phyloP scores from a whole-genome alignment of 768 basidiomycete genomes.

The Pluteus cervinus region DNA sequence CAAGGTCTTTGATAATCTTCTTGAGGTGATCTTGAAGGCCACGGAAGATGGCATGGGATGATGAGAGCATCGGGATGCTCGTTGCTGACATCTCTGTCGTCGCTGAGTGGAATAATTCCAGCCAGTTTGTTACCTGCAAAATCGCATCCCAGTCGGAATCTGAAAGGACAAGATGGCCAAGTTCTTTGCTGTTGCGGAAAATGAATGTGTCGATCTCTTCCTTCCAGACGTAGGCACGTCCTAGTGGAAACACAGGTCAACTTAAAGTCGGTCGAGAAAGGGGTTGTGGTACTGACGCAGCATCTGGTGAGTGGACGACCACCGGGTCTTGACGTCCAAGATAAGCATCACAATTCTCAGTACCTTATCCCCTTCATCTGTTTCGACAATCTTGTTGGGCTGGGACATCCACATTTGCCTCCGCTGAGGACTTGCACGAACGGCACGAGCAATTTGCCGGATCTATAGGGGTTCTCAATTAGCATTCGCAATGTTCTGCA shows the following conservation, averaged over 20 bases:
- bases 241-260: too few relatives aligned
- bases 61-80: slow-evolving; percentile 24
- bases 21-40: slow-evolving; percentile 25
- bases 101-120: slow-evolving; percentile 15
- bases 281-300: slow-evolving; percentile 17
- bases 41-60: slow-evolving; percentile 24
- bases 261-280: too few relatives aligned
- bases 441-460: slow-evolving; percentile 11
- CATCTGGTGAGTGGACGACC: slow-evolving; percentile 30
- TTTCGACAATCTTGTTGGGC: background rate
- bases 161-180: too few relatives aligned
- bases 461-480: slow-evolving; percentile 6
- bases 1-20: slow-evolving; percentile 13
- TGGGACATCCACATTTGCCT: slow-evolving; percentile 11
- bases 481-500: background rate
- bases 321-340: slow-evolving; percentile 24
- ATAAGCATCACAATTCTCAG: slow-evolving; percentile 17
- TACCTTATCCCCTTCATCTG: background rate
- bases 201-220: too few relatives aligned
- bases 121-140: slow-evolving; percentile 11
- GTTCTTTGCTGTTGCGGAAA: too few relatives aligned
- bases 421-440: slow-evolving; percentile 13
- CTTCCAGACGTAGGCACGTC: too few relatives aligned
- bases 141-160: too few relatives aligned
- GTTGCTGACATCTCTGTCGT: slow-evolving; percentile 28